phyloP scores from a whole-genome alignment of 2,329 filamentous ascomycete genomes.

The Cytospora piceae region DNA sequence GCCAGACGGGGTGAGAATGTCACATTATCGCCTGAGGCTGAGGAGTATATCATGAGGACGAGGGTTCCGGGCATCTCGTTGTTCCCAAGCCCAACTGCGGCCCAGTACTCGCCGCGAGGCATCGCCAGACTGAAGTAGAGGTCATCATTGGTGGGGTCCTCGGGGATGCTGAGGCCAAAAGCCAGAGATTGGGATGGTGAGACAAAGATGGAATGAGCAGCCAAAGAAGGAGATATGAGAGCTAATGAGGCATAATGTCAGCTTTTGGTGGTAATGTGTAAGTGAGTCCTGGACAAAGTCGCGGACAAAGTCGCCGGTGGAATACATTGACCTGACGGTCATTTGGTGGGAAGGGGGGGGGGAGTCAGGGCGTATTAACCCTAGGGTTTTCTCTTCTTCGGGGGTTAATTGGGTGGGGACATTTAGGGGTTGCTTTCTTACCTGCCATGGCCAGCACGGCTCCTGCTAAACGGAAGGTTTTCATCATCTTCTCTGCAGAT shows the following conservation, averaged over 20 bases:
- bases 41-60: constrained; percentile 59
- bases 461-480: constrained; percentile 6
- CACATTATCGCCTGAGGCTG: constrained; percentile 50
- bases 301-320: background rate
- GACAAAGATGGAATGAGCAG: constrained; percentile 41
- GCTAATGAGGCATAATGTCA: constrained; percentile 1
- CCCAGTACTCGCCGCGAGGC: constrained; percentile 52
- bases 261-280: background rate
- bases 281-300: background rate
- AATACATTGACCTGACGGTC: background rate
- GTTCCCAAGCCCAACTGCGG: constrained; percentile 58
- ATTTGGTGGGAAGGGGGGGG: background rate
- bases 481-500: constrained; percentile 8
- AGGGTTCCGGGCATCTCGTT: constrained; percentile 56
- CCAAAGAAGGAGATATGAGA: constrained; percentile 11
- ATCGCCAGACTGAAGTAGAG: constrained; percentile 60
- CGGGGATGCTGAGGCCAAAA: constrained; percentile 56
- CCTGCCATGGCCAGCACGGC: constrained; percentile 25
- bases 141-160: constrained; percentile 49
- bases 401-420: background rate
- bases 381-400: background rate
- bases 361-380: background rate
- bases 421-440: background rate
- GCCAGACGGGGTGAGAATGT: constrained; percentile 60
- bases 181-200: constrained; percentile 47